Conservation (phyloP, 1,139 yeast genomes). For the Arxiozyma slooffiae region DNA sequence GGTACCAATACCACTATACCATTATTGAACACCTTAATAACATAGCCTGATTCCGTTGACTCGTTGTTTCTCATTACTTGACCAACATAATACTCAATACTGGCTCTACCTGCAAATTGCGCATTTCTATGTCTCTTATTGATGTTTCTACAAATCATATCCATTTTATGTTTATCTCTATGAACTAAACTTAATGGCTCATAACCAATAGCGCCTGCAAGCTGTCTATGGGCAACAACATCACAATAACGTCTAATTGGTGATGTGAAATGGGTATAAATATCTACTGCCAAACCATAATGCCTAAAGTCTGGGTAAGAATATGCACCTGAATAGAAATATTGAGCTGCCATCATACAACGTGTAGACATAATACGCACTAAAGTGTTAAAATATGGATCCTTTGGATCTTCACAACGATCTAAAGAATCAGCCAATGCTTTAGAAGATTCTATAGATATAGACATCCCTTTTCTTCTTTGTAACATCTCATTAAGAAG, state of each 20-base stretch:
- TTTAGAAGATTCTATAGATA: conserved; percentile 77
- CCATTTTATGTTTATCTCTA: conserved; percentile 86
- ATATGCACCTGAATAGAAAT: conserved; percentile 86
- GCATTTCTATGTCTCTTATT: conserved; percentile 95
- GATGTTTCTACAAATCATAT: conserved; percentile 75
- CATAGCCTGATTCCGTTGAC: conserved; percentile 81
- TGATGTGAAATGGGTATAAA: conserved; percentile 96
- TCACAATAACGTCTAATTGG: conserved; percentile 98
- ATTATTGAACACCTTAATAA: conserved; percentile 84
- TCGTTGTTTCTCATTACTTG: conserved; percentile 79
- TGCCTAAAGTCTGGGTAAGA: conserved; percentile 92
- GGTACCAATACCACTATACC: conserved; percentile 95
- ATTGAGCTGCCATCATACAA: conserved; percentile 99
- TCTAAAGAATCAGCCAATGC: conserved; percentile 92
- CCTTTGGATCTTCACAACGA: conserved; percentile 68
- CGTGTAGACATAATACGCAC: conserved; percentile 95
- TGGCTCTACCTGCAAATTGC: conserved; percentile 96
- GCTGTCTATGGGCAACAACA: conserved; percentile 91
- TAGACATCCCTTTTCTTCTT: conserved; percentile 67
- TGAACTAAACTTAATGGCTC: conserved; percentile 75
- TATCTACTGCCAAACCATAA: conserved; percentile 95
- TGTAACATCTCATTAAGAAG: conserved; percentile 78
- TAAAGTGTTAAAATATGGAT: conserved; percentile 86
- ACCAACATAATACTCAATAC: conserved; percentile 95
- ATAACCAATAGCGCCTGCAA: conserved; percentile 94